Base-by-base conservation (phyloP, 495 filamentous ascomycete species). In the Gamarada debralockiae region DNA sequence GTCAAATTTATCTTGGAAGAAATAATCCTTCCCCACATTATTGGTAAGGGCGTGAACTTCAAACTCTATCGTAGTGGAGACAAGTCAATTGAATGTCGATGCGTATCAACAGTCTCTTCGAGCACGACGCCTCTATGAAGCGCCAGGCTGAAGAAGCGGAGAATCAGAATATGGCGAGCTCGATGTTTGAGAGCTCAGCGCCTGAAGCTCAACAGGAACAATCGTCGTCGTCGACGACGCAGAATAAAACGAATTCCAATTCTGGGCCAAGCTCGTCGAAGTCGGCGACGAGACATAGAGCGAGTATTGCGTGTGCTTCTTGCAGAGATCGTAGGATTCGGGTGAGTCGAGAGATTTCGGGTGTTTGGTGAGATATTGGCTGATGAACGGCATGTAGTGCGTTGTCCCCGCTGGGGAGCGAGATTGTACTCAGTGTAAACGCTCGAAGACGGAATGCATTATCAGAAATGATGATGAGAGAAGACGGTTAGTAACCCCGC, bases 401-500 rank as follows among this genome's bases (percentile, higher is more conserved):
- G 76, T 80, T n/a, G 76, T 80, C 27, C 72, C 72, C 20, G 65
- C 70, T 10, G 76, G 74, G 14, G 69, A 73, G 37, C 64, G 66
- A n/a, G 71, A 71, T 50, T 80, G 77, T 58, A 70, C 68, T 23
- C 75, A 78, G 58, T 80, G 77, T 59, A 76, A 73, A 57, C 62
- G 73, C 25, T 71, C 72, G 3, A 72, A 74, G 38, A 65, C 70
- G 25, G 66, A 74, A 38, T 80, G 76, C 54, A 65, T 80, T 29
- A 80, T 80, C 56, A 77, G 73, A 58, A 79, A 78, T 58, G 77
- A 80, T 57, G 77, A 80, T 57, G 75, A 80, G 59, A 62, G 77
- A 37, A 58, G 76, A 55, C 63, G 74, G 75, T 74, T 53, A 38
- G 66, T 62, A 7, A 20, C 21, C 1, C 25, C 5, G 8, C 13